phyloP scores from a whole-genome alignment of 768 basidiomycete genomes.

The Tylopilus plumbeoviolaceoides region DNA sequence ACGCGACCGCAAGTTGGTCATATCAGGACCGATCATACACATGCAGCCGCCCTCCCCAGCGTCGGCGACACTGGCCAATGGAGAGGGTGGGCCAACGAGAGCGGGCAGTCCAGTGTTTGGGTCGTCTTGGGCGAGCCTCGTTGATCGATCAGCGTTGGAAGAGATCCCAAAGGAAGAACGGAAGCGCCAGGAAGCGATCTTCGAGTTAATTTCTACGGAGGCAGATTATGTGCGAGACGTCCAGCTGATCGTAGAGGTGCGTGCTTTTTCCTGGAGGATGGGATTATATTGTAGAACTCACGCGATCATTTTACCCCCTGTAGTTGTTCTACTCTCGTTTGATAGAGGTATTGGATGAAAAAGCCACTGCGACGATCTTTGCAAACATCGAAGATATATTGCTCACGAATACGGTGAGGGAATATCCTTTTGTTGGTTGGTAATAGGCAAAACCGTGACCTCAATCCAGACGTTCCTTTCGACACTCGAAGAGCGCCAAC shows the following conservation, averaged over 20 bases:
- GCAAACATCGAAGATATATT: conserved; percentile 93
- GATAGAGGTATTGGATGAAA: conserved; percentile 64
- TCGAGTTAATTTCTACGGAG: conserved; percentile 92
- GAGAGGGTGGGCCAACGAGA: conserved; percentile 28
- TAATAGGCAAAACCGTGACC: not conserved
- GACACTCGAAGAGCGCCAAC: conserved; percentile 87
- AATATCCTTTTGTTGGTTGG: not conserved
- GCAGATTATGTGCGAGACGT: conserved; percentile 85
- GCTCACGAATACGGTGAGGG: conserved; percentile 75
- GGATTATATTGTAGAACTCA: not conserved
- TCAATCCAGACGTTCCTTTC: conserved; percentile 69
- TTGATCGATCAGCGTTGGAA: conserved; percentile 79
- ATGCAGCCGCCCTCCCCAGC: conserved; percentile 20
- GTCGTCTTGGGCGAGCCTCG: conserved; percentile 90
- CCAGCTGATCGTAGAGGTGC: conserved; percentile 87
- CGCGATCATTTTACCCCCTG: not conserved
- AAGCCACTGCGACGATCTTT: conserved; percentile 80
- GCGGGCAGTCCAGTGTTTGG: conserved; percentile 56
- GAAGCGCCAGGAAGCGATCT: conserved; percentile 91
- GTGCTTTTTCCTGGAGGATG: conserved; percentile 16
- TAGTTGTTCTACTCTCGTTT: conserved; percentile 86
- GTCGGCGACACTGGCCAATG: not conserved
- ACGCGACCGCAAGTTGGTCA: conserved; percentile 44
- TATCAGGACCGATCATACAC: conserved; percentile 65
- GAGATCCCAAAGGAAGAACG: conserved; percentile 77